These are phyloP conservation scores for Cubamyces lactineus DNA, from an alignment of 768 basidiomycete species.

Conservation along the genomic window DNA sequence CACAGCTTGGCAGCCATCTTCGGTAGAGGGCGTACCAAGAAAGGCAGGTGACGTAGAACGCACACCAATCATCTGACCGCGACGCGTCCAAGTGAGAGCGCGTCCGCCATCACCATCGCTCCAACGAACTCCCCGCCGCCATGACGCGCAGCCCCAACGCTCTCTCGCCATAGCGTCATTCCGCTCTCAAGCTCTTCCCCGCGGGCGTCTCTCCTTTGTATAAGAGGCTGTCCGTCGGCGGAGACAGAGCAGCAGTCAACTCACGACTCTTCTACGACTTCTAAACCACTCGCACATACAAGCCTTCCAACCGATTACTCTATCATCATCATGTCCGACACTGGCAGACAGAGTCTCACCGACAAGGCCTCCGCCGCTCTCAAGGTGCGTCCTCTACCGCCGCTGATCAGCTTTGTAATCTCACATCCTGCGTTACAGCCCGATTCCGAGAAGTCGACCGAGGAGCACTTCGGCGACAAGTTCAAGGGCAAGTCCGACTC, in stretches of 20 bases:
- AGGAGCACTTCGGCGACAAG: constrained; percentile 42
- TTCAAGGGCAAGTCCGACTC: constrained; percentile 40
- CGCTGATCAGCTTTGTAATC: too few relatives aligned
- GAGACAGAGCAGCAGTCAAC: background rate
- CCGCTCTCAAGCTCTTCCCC: constrained; percentile 2
- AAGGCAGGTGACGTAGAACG: constrained; percentile 7
- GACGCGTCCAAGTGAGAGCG: background rate
- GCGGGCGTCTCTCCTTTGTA: background rate
- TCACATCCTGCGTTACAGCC: constrained; percentile 28
- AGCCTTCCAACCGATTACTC: background rate
- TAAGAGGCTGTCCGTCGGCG: background rate
- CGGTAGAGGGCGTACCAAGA: background rate
- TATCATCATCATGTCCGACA: constrained; percentile 37
- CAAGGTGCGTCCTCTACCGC: constrained; percentile 35
- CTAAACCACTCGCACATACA: background rate
- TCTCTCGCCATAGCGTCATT: constrained; percentile 4
- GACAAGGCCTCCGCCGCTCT: constrained; percentile 39
- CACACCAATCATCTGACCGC: constrained; percentile 9
- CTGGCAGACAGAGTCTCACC: constrained; percentile 38
- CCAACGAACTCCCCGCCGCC: background rate
- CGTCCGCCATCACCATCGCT: background rate
- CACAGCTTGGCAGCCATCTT: background rate
- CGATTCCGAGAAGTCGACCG: constrained; percentile 42
- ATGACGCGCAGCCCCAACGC: constrained; percentile 11
- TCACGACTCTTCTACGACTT: background rate